Percentiles rank a stretch among this genome's conserved stretches.
phyloP scores from a whole-genome alignment of 1,284 basidiomycete species.

The Malassezia globosa region DNA sequence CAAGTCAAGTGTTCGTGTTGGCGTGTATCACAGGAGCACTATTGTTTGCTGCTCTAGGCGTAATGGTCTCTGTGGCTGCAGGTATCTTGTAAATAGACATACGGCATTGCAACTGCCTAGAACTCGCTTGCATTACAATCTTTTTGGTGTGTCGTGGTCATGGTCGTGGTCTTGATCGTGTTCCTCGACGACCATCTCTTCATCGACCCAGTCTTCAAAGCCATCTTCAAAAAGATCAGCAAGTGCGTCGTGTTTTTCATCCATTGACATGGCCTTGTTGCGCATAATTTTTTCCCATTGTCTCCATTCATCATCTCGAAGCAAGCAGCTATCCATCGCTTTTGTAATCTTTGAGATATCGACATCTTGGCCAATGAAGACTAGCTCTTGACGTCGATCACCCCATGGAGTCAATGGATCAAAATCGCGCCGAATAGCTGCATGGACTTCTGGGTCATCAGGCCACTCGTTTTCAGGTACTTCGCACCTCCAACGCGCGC shows the following conservation, averaged over 20 bases:
- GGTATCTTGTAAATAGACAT: conserved; percentile 7
- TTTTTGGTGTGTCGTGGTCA: no score
- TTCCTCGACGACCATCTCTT: conserved; percentile 26
- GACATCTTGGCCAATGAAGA: conserved; percentile 45
- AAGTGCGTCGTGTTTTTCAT: conserved; percentile 38
- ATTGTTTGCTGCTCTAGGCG: conserved; percentile 8
- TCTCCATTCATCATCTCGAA: conserved; percentile 49
- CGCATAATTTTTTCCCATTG: conserved; percentile 49
- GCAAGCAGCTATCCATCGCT: conserved; percentile 47
- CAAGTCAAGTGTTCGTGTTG: conserved; percentile 3
- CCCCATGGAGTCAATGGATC: conserved; percentile 47
- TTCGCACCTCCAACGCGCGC: conserved; percentile 49
- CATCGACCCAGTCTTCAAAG: conserved; percentile 48
- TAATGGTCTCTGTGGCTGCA: conserved; percentile 10
- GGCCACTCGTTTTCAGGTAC: conserved; percentile 48
- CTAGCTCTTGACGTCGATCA: conserved; percentile 50
- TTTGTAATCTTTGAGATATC: conserved; percentile 41
- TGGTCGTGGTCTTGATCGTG: conserved; percentile 17
- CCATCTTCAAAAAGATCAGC: conserved; percentile 47
- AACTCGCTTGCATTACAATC: neutral
- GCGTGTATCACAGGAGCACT: conserved; percentile 6
- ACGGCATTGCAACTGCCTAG: no score
- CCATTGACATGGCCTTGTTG: conserved; percentile 19
- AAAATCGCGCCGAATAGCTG: conserved; percentile 49
- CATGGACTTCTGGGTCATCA: conserved; percentile 45